These are phyloP conservation scores for Polytrichum formosum DNA, from an alignment of 225 moss, liverwort and hornwort species.

Conservation along the genomic window DNA sequence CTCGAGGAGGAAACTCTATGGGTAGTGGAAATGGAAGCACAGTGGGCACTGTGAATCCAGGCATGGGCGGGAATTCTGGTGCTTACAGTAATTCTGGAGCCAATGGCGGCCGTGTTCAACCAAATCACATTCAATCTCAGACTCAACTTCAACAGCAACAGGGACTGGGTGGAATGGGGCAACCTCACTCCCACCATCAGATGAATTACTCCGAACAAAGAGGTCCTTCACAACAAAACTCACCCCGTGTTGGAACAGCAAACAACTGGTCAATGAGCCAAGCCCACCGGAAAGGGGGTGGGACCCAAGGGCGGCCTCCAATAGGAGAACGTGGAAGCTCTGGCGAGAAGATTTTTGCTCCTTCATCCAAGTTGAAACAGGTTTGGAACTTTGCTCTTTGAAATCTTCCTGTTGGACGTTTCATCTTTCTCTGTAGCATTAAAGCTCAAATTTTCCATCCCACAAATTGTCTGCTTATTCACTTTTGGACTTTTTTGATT, in stretches of 20 bases:
- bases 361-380: constrained; percentile 63
- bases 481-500: background rate
- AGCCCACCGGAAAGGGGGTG: constrained; percentile 57
- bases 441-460: too few species aligned
- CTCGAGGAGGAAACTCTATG: constrained; percentile 67
- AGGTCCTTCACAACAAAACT: constrained; percentile 44
- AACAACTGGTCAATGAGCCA: constrained; percentile 55
- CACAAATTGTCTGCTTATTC: background rate
- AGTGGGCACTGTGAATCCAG: constrained; percentile 36
- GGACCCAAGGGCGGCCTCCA: constrained; percentile 56
- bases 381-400: constrained; percentile 10
- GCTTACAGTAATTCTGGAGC: constrained; percentile 43
- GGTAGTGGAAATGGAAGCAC: constrained; percentile 67
- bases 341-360: constrained; percentile 50
- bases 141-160: constrained; percentile 49
- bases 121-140: constrained; percentile 47
- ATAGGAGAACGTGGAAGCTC: constrained; percentile 48
- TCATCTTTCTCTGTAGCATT: too few species aligned
- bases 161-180: constrained; percentile 53
- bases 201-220: constrained; percentile 49
- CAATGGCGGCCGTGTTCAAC: constrained; percentile 38
- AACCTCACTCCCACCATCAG: constrained; percentile 43
- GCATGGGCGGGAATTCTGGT: constrained; percentile 44
- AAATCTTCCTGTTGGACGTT: background rate
- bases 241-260: constrained; percentile 49